A percentile compares a stretch with the other conserved stretches of the same genome.
Evolutionary conservation across 2,329 filamentous ascomycete genomes (phyloP).

Genomic region (Metarhizium sp.): DNA sequence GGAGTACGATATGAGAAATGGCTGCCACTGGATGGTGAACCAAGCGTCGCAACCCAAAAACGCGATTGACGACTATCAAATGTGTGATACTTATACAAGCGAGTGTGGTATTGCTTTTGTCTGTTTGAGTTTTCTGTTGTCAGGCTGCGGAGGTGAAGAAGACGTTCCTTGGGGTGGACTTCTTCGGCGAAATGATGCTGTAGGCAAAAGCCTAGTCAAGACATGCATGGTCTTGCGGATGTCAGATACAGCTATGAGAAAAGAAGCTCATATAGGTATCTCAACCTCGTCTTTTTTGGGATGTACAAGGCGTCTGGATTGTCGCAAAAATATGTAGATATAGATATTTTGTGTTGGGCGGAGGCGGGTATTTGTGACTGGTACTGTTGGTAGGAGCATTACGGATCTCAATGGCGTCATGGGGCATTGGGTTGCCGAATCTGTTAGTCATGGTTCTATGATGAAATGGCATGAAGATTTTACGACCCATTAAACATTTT

Average conservation of each 20-base stretch:
- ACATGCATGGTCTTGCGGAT: neutral
- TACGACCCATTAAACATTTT: conserved; percentile 10
- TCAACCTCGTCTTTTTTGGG: conserved; percentile 9
- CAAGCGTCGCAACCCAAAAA: neutral
- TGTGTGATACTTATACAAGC: neutral
- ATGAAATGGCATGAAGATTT: conserved; percentile 19
- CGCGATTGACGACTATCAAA: neutral
- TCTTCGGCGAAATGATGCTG: neutral
- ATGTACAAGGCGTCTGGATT: conserved; percentile 6
- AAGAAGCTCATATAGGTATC: neutral
- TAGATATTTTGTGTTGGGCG: conserved; percentile 7
- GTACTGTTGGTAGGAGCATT: conserved; percentile 10
- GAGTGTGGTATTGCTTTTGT: neutral
- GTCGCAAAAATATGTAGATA: conserved; percentile 13
- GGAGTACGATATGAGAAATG: neutral
- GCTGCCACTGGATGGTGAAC: neutral
- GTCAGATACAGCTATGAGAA: neutral
- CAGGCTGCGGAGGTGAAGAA: neutral
- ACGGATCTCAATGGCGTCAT: conserved; percentile 14
- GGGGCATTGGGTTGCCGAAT: conserved; percentile 13
- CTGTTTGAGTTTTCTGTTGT: neutral
- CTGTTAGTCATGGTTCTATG: conserved; percentile 20
- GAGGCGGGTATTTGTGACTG: conserved; percentile 8
- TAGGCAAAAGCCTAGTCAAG: neutral
- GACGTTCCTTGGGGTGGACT: neutral